Base-by-base conservation (phyloP, 2,329 filamentous ascomycete species). In the Fusarium foetens region DNA sequence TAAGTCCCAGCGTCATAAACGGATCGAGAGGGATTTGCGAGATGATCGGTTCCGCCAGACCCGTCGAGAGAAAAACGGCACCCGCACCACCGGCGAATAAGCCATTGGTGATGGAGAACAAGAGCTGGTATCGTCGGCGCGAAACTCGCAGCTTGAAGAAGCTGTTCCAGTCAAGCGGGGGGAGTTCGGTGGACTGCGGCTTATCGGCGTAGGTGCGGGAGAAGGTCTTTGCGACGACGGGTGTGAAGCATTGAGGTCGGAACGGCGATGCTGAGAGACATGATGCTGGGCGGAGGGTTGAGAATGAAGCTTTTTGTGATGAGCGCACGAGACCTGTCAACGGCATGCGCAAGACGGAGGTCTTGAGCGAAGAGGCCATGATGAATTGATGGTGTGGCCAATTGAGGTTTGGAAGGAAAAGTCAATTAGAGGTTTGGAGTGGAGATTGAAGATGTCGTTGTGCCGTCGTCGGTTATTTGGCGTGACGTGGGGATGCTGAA, bases 131-230 rank as follows among this genome's bases (percentile, higher is more conserved):
- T 77, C 93, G 90, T 68, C 95, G 92, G 62, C 95, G 93, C 67
- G 91, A 92, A 77, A 94, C 93, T 78, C 95, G 94, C 67, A 98
- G 91, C 80, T 90, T 90, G 86, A 98, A 97, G 86, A 97, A 98
- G 58, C 90, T 91, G 84, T 98, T 92, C 95, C 95, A 98, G 83
- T 94, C 89, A 45, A 95, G 89, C 81, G 76, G 58, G 64, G 73
- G 60, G 77, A 71, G 60, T 25, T 68, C 66, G 33, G 54, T 46
- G 55, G 23, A 58, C 49, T 64, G 70, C 16, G 65, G 58, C 54
- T 69, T 66, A 63, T 55, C 58, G 38, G 75, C 74, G 59, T 55
- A 63, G 41, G 70, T 60, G 43, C 77, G 74, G 46, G 69, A 49
- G 51, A 76, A 74, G 13, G 64, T 61, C 43, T 64, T 73, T 27